Evolutionary conservation across 1,284 basidiomycete genomes (phyloP), one percentile per base, ranked within the genome.

Genomic region (Cutaneotrichosporon spelunceum): DNA sequence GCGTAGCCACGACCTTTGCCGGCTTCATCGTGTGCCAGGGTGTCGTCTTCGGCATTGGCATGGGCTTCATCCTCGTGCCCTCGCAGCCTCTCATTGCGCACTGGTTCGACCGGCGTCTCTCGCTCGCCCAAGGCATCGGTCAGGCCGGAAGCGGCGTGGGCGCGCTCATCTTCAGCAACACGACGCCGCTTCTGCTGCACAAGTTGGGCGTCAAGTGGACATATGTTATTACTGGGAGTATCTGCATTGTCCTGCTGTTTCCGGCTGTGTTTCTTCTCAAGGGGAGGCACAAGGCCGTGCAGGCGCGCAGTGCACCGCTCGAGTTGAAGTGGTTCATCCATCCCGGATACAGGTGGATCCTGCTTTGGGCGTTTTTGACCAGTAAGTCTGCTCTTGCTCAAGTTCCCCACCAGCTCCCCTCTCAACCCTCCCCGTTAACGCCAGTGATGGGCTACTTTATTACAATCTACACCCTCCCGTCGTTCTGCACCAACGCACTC

Each of bases 371-470:
- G 7, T 62, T 64, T 53, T 23, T 67, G 27, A 59, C 63, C 1
- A 67, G 65, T 66, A n/a, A 33, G 62, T 62, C 30, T 3, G 4
- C 11, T 21, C n/a, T n/a, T 24, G 21, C n/a, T 7, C n/a, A n/a
- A n/a, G n/a, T n/a, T n/a, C n/a, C n/a, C n/a, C n/a, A n/a, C n/a
- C n/a, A n/a, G n/a, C n/a, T n/a, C n/a, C n/a, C n/a, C n/a, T n/a
- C n/a, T n/a, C n/a, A n/a, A n/a, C n/a, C n/a, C 9, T 13, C 27
- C 24, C 7, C 14, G 14, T 62, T 64, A 14, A 66, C 58, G 2
- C 1, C 55, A 76, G 73, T 77, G 69, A 73, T 81, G 62, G 78
- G 74, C 29, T 81, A 80, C 71, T 79, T 80, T 60, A 76, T 81
- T 39, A 72, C 78, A n/a, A 70, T 82, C 54, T 81, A 78, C 66